A percentile compares a stretch with the other conserved stretches of the same genome.
Evolutionary conservation across 2,329 filamentous ascomycete species (phyloP).

Genomic region (Neurospora sp.): DNA sequence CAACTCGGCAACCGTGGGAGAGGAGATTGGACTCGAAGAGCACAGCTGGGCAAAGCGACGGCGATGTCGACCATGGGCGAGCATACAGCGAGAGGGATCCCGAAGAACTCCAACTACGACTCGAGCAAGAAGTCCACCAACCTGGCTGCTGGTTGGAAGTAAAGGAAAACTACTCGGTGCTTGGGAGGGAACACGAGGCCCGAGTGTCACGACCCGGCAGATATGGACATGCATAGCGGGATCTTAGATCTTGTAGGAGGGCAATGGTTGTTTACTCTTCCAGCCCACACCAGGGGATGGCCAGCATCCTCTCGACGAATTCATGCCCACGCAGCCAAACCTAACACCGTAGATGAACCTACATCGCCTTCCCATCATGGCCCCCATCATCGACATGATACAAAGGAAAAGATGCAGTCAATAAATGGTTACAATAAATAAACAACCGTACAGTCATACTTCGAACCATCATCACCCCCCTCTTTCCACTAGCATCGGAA

Average conservation of each 20-base stretch:
- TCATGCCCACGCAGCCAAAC: not conserved
- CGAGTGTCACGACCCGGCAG: not conserved
- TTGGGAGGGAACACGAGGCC: not conserved
- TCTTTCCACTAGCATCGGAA: not conserved
- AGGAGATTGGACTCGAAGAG: not conserved
- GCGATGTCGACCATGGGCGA: not conserved
- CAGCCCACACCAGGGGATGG: not conserved
- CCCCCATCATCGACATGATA: too few relatives aligned
- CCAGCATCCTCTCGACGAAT: not conserved
- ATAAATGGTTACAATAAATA: too few relatives aligned
- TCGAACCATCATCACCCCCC: not conserved
- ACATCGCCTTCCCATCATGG: not conserved
- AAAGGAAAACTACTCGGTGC: not conserved
- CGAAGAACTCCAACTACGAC: not conserved
- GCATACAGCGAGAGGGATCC: not conserved
- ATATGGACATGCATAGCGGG: not conserved
- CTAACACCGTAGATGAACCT: not conserved
- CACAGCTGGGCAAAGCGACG: not conserved
- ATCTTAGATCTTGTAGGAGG: not conserved
- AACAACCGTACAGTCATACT: not conserved
- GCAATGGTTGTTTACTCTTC: not conserved
- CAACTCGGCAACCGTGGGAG: not conserved
- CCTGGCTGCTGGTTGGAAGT: not conserved
- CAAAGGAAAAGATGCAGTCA: too few relatives aligned
- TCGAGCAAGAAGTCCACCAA: not conserved